Evolutionary conservation across 176 grass and related monocot species (phyloP).

Genomic region (Tillandsia leiboldiana): DNA sequence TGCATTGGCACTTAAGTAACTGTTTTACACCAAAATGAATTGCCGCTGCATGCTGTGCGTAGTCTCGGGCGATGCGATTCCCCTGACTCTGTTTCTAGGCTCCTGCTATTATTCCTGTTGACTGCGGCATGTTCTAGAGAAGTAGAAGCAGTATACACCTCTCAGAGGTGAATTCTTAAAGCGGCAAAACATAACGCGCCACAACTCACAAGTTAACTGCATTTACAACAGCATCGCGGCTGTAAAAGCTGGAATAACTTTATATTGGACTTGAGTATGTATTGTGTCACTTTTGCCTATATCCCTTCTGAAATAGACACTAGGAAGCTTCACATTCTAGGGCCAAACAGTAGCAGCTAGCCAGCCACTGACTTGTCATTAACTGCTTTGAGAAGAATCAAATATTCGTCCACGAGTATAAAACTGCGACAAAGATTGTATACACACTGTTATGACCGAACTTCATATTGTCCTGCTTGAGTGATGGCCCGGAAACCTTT

Average conservation of each 20-base stretch:
- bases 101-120: not conserved
- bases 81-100: not conserved
- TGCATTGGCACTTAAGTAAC: no score
- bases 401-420: not conserved
- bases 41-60: no score
- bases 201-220: not conserved
- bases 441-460: constrained; percentile 44
- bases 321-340: not conserved
- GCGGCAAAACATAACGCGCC: not conserved
- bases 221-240: not conserved
- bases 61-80: not conserved
- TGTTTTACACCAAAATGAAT: no score
- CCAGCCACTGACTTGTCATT: not conserved
- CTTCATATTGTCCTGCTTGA: constrained; percentile 78
- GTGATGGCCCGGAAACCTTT: constrained; percentile 94
- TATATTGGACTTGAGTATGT: no score
- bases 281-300: no score
- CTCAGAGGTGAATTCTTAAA: not conserved
- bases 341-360: not conserved
- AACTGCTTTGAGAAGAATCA: not conserved
- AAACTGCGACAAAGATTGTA: not conserved
- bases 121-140: not conserved
- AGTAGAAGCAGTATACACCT: not conserved
- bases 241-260: no score
- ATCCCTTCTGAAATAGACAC: not conserved